Percentiles rank a stretch among this genome's conserved stretches.
These are phyloP conservation scores for Veloboletus limbatus DNA, from an alignment of 1,284 basidiomycete genomes.

Conservation along the genomic window DNA sequence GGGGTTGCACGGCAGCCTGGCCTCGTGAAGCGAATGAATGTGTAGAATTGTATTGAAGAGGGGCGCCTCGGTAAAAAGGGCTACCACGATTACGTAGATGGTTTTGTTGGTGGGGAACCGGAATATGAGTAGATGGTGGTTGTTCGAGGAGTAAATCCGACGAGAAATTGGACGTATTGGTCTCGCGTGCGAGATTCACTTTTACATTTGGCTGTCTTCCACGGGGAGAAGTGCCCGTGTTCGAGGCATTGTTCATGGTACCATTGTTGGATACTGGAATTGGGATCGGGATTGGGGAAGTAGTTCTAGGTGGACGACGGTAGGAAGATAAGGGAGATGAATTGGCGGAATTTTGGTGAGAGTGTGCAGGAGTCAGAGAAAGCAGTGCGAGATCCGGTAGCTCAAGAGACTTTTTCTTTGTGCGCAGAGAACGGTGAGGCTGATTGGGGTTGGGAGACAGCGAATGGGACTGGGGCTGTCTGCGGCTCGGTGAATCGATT, in stretches of 20 bases:
- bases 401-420: conserved; percentile 72
- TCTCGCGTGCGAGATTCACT: conserved; percentile 24
- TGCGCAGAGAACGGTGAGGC: conserved; percentile 52
- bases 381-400: conserved; percentile 72
- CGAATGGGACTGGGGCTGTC: conserved; percentile 25
- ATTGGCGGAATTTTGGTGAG: conserved; percentile 35
- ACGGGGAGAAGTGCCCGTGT: conserved; percentile 35
- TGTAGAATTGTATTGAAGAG: conserved; percentile 37
- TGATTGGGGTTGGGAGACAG: conserved; percentile 38
- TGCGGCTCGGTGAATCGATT: conserved; percentile 25
- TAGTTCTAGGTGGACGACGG: conserved; percentile 44
- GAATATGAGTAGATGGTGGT: conserved; percentile 44
- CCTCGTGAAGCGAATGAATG: conserved; percentile 36
- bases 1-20: conserved; percentile 30
- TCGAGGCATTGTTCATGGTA: conserved; percentile 34
- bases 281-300: conserved; percentile 48
- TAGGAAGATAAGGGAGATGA: conserved; percentile 42
- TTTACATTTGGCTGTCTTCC: conserved; percentile 35
- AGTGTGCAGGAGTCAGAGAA: conserved; percentile 47
- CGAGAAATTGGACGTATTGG: conserved; percentile 33
- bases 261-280: conserved; percentile 36
- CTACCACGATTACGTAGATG: conserved; percentile 32
- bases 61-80: conserved; percentile 32
- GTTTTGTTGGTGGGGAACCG: conserved; percentile 36
- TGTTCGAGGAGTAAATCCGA: conserved; percentile 39